Evolutionary conservation across 345 rosid genomes (phyloP), one percentile per base, ranked within the genome.

Genomic region (Carallia pectinifolia): DNA sequence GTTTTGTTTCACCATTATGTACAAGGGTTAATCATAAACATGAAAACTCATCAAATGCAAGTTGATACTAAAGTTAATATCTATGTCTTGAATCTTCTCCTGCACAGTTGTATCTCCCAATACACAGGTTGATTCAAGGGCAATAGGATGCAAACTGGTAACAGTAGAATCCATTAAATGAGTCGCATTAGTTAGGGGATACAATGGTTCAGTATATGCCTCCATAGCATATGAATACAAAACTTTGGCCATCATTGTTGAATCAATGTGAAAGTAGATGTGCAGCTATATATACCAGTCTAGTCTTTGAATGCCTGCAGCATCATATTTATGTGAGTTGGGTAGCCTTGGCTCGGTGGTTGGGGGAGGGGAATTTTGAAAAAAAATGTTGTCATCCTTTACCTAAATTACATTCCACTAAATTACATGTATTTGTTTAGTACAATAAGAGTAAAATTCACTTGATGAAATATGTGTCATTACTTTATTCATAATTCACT

Each of bases 81-180:
- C 76, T 92, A 97, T 36, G 90, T 90, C 87, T 90, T 92, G 81
- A 96, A 87, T 74, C 85, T 87, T 68, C 97, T 97, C 97, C 90
- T 90, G 70, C 94, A 89, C 79, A 74, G 85, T 76, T 90, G 91
- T 79, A 96, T 88, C 75, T 96, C 99, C 60, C 88, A 75, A 77
- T 89, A 90, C 62, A 92, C 80, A 0, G 97, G 86, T 77, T 85
- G 78, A 81, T 92, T 82, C 90, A 88, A 2, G 91, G 77, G 64
- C 91, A 88, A 74, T 84, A n/a, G 99, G 99, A 56, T 83, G 90
- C 88, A 96, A 77, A 80, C 91, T 88, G 58, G 90, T 77, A 61
- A 88, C 83, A 9, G 97, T 95, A 38, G 83, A 81, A 63, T 96
- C 97, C 27, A 96, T 87, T 71, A 92, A 88, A 82, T 87, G 91